Conservation (phyloP, 345 rosid species). For the Hirschfeldia incana region DNA sequence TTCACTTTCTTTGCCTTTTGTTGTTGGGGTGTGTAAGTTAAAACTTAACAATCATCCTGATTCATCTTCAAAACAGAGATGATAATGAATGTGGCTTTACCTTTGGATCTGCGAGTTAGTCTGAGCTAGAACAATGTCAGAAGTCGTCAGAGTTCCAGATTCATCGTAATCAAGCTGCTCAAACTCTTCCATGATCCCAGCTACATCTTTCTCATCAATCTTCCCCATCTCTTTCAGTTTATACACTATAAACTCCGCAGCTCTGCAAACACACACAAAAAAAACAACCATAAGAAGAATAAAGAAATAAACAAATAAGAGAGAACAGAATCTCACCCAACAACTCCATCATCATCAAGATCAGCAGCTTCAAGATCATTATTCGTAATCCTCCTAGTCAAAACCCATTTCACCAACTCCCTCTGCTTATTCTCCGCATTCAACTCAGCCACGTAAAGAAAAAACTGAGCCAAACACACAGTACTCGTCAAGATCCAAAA, state of each 20-base stretch:
- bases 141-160: conserved; percentile 36
- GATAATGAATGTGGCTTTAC: background rate
- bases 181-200: conserved; percentile 61
- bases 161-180: conserved; percentile 69
- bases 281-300: background rate
- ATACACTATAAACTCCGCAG: conserved; percentile 65
- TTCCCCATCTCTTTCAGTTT: conserved; percentile 93
- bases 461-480: conserved; percentile 64
- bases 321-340: conserved; percentile 53
- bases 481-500: conserved; percentile 73
- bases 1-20: background rate
- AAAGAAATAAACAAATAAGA: background rate
- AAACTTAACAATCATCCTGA: background rate
- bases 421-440: conserved; percentile 62
- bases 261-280: conserved; percentile 29
- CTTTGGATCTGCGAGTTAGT: conserved; percentile 24
- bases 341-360: conserved; percentile 67
- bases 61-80: background rate
- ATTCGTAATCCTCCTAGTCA: conserved; percentile 55
- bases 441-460: conserved; percentile 63
- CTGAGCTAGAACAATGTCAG: conserved; percentile 40
- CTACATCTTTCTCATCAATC: conserved; percentile 69
- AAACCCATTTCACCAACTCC: conserved; percentile 70
- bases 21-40: background rate
- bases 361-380: conserved; percentile 87